Evolutionary conservation across 2,329 filamentous ascomycete genomes (phyloP).

Genomic region (Aspergillus fijiensis): DNA sequence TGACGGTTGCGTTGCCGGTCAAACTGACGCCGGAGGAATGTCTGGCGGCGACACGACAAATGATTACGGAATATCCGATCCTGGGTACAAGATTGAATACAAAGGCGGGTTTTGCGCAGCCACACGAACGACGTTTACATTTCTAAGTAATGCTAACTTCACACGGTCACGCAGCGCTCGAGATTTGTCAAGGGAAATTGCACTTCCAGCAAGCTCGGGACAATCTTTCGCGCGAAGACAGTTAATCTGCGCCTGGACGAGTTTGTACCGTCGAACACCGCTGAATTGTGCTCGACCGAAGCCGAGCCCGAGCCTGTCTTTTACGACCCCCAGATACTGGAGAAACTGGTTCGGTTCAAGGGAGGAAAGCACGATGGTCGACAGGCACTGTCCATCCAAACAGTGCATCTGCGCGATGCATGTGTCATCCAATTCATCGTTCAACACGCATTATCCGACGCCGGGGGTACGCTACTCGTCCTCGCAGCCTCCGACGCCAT

Average conservation of each 20-base stretch:
- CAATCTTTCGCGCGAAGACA: not conserved
- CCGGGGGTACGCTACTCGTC: not conserved
- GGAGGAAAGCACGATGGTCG: not conserved
- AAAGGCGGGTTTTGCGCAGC: not conserved
- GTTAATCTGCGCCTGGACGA: not conserved
- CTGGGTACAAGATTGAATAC: not conserved
- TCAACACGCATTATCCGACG: not conserved
- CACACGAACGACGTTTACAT: too few relatives aligned
- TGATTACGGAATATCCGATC: not conserved
- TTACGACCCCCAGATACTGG: not conserved
- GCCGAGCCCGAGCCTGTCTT: not conserved
- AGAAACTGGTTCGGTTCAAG: not conserved
- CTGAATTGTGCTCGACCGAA: too few relatives aligned
- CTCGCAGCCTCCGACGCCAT: not conserved
- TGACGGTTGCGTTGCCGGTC: not conserved
- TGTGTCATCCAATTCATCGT: not conserved
- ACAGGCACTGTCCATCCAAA: not conserved
- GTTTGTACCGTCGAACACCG: not conserved
- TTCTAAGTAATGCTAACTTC: too few relatives aligned
- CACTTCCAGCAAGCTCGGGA: not conserved
- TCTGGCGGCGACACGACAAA: not conserved
- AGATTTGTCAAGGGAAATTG: not conserved
- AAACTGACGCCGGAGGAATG: not conserved
- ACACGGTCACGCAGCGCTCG: not conserved
- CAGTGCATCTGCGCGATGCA: not conserved